phyloP scores from a whole-genome alignment of 2,329 filamentous ascomycete species.

The Trichoderma sp. region DNA sequence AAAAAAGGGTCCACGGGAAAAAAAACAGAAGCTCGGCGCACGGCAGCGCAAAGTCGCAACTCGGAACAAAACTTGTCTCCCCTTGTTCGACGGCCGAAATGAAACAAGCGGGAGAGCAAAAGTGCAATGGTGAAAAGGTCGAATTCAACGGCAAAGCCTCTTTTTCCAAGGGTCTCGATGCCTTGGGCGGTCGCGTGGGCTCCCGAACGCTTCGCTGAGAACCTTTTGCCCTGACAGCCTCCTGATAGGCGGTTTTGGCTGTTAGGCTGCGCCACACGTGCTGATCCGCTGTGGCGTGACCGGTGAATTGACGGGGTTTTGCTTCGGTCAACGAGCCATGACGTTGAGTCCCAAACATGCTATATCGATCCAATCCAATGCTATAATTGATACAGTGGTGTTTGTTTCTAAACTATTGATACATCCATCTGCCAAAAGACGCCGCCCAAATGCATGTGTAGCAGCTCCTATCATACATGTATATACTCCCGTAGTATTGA shows the following conservation, averaged over 20 bases:
- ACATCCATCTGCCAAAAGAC: background rate
- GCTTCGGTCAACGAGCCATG: background rate
- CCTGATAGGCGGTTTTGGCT: constrained; percentile 1
- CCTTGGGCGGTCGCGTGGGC: constrained; percentile 10
- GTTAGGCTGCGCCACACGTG: constrained; percentile 4
- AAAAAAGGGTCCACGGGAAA: background rate
- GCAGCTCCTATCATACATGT: background rate
- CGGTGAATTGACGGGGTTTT: constrained; percentile 2
- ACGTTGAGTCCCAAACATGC: background rate
- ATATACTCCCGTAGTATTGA: background rate
- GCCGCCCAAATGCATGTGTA: constrained; percentile 12
- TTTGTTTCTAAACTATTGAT: background rate
- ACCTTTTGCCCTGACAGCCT: constrained; percentile 2
- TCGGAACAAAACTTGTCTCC: background rate
- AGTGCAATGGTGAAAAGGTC: background rate
- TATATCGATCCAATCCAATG: background rate
- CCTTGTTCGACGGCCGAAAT: background rate
- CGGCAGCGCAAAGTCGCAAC: background rate
- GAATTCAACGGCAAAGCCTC: background rate
- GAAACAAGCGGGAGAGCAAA: background rate
- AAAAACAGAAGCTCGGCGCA: background rate
- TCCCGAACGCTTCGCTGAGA: constrained; percentile 3
- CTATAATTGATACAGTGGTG: background rate
- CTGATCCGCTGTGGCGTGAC: constrained; percentile 14
- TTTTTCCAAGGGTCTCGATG: constrained; percentile 3